These are phyloP conservation scores for Meira nashicola DNA, from an alignment of 1,284 basidiomycete genomes.

Conservation along the genomic window DNA sequence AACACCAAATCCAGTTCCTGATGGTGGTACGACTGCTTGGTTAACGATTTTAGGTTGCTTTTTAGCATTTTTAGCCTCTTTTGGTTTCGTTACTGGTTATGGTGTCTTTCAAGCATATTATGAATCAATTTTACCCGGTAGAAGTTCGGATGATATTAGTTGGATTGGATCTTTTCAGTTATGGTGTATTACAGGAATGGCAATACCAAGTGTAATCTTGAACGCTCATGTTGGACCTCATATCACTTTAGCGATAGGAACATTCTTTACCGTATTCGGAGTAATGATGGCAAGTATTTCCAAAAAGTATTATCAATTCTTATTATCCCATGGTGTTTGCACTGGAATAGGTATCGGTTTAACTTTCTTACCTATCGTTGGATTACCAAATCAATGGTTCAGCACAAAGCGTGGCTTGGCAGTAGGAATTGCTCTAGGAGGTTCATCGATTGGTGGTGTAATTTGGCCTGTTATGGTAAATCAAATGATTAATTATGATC, in stretches of 20 bases:
- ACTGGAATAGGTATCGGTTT: neutral
- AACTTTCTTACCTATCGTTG: neutral
- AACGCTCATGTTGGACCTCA: neutral
- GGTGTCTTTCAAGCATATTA: slow-evolving; percentile 1
- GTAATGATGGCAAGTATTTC: neutral
- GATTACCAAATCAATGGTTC: neutral
- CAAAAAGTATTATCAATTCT: neutral
- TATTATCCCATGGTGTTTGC: neutral
- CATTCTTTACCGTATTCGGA: neutral
- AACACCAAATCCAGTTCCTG: neutral
- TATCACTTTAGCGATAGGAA: neutral
- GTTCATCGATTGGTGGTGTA: slow-evolving; percentile 1
- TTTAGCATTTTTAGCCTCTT: too few relatives aligned
- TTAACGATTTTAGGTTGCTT: too few relatives aligned
- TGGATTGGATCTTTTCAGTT: slow-evolving; percentile 7
- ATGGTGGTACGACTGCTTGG: too few relatives aligned
- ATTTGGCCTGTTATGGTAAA: neutral
- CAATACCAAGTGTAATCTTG: neutral
- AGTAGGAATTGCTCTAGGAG: neutral
- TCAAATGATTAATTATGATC: neutral
- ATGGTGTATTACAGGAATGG: neutral
- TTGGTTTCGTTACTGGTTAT: neutral
- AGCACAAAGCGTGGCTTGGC: neutral
- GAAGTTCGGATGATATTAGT: neutral
- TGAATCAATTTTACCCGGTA: neutral